phyloP scores from a whole-genome alignment of 805 yeast genomes.

The Starmerella stigmatis region DNA sequence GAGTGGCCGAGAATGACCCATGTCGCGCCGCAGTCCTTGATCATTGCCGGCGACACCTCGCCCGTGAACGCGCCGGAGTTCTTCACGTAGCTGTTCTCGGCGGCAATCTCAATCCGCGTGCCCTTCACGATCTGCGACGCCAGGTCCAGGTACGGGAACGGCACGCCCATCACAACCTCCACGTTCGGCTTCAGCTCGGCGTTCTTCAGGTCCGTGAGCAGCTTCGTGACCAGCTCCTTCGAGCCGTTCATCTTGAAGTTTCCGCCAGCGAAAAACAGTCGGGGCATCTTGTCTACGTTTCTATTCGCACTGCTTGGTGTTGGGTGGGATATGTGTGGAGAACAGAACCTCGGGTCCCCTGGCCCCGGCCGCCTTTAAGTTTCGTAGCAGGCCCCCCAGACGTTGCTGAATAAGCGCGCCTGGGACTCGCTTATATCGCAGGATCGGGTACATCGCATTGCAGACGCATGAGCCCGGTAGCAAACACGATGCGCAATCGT shows the following conservation, averaged over 20 bases:
- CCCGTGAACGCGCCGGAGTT: slow-evolving; percentile 97
- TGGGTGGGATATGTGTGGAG: no score
- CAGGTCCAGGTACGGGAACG: slow-evolving; percentile 79
- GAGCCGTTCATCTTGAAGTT: slow-evolving; percentile 99
- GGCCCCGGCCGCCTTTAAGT: background rate
- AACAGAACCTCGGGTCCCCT: no score
- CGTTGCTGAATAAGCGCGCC: background rate
- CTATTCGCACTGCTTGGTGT: background rate
- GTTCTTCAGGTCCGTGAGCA: slow-evolving; percentile 71
- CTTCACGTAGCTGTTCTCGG: slow-evolving; percentile 84
- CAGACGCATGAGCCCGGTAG: slow-evolving; percentile 2
- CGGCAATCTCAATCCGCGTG: slow-evolving; percentile 67
- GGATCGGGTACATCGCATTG: slow-evolving; percentile 5
- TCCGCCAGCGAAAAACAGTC: slow-evolving; percentile 96
- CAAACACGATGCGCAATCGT: slow-evolving; percentile 5
- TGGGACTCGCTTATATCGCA: slow-evolving; percentile 1
- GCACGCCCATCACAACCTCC: slow-evolving; percentile 93
- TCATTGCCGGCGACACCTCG: slow-evolving; percentile 78
- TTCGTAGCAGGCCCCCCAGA: background rate
- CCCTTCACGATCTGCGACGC: slow-evolving; percentile 59
- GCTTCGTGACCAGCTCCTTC: slow-evolving; percentile 68
- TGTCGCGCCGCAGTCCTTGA: slow-evolving; percentile 81
- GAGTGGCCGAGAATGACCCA: slow-evolving; percentile 98
- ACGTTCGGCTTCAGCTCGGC: slow-evolving; percentile 66
- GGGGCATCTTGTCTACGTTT: slow-evolving; percentile 38